phyloP scores from a whole-genome alignment of 805 yeast species.

The Saccharomycopsis amapae region DNA sequence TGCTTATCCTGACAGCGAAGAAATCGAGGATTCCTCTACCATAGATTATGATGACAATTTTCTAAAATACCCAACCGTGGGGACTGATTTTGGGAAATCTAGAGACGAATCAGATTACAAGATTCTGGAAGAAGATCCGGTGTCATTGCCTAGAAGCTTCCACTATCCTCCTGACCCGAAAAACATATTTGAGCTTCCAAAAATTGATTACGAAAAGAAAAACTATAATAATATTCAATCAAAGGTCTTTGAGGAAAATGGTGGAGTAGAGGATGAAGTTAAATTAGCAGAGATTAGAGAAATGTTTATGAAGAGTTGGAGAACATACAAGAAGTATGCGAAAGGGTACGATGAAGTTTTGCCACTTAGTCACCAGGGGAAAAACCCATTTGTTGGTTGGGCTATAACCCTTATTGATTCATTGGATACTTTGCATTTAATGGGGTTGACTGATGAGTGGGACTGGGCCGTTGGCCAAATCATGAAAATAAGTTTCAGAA shows the following conservation, averaged over 20 bases:
- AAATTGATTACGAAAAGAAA: constrained; percentile 6
- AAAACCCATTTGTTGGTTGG: constrained; percentile 43
- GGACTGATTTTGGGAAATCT: constrained; percentile 3
- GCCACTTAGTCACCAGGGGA: constrained; percentile 32
- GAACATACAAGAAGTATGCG: constrained; percentile 34
- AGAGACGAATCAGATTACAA: constrained; percentile 5
- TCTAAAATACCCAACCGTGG: too few relatives aligned
- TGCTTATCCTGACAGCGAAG: too few relatives aligned
- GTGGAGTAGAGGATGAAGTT: constrained; percentile 25
- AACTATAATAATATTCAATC: constrained; percentile 29
- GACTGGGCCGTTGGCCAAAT: constrained; percentile 33
- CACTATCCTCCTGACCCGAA: constrained; percentile 6
- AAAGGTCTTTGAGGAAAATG: constrained; percentile 25
- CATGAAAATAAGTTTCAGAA: constrained; percentile 33
- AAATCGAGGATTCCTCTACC: too few relatives aligned
- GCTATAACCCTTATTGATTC: constrained; percentile 44
- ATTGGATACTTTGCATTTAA: constrained; percentile 43
- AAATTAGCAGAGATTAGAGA: constrained; percentile 30
- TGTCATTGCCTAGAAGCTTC: constrained; percentile 11
- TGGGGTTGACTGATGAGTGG: constrained; percentile 37
- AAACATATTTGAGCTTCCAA: constrained; percentile 8
- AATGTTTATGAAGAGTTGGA: constrained; percentile 40
- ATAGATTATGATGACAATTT: too few relatives aligned
- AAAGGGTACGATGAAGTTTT: constrained; percentile 41
- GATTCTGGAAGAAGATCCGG: constrained; percentile 2